Base-by-base conservation (phyloP, 108 stramenopile genomes). In the Nitzschia sp. region DNA sequence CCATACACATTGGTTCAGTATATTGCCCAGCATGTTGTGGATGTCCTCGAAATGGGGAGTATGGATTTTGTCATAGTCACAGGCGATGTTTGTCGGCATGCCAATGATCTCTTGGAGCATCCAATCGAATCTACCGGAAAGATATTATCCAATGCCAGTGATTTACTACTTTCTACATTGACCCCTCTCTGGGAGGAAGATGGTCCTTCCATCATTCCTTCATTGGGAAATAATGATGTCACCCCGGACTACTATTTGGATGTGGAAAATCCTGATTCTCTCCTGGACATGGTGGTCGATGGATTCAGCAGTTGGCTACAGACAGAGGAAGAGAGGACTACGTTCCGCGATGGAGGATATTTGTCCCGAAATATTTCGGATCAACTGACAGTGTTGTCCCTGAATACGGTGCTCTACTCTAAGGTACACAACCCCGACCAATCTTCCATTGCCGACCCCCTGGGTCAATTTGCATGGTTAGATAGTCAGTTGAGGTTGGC, bases 221-320 rank as follows among this genome's bases (percentile, higher is more conserved):
- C 69, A 10, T n/a, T 90, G 10, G 89, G 89, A 41, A 90, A 90
- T 63, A 90, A 90, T 62, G 89, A 88, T 65, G 73, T 87, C 6
- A 79, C 75, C 8, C 86, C 86, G 0, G 89, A 90, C 67, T 90
- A 90, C 55, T 84, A 84, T 52, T 29, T 86, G 37, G 57, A 83
- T 56, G 20, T 85, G 29, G 66, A 80, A 42, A 22, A 69, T 34
- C 53, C 38, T 19, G 53, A 65, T 20, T 21, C 57, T 8, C 10
- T 66, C 51, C 24, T 74, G 64, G 58, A 43, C n/a, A 63, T 72
- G 58, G 58, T 58, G 22, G 42, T 40, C 10, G 20, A 52, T 51
- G 70, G 76, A 10, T 71, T 86, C 29, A 50, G 55, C 14, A 22
- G 42, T n/a, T 44, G 41, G 17, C 62, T 70, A 7, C 15, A 51